Evolutionary conservation across 768 basidiomycete species (phyloP).

Genomic region (Mycena capillaripes): DNA sequence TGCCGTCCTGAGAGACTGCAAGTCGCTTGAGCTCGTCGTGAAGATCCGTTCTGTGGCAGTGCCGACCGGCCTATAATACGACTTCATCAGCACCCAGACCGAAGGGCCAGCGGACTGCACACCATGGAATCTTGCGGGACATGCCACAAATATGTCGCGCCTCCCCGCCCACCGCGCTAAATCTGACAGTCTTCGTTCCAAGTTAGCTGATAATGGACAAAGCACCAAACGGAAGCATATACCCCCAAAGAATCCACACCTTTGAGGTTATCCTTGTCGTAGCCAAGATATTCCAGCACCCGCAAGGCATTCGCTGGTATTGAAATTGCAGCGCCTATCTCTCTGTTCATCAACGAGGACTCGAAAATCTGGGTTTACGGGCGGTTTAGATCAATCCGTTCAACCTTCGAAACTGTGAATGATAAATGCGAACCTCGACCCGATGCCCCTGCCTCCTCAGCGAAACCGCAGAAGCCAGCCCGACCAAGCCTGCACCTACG

Average conservation of each 20-base stretch:
- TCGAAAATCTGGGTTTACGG: conserved; percentile 13
- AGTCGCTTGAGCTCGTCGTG: conserved; percentile 33
- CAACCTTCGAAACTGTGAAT: too few species aligned
- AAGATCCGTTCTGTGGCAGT: conserved; percentile 23
- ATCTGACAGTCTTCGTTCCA: conserved; percentile 24
- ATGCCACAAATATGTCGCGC: neutral
- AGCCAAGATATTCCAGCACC: conserved; percentile 27
- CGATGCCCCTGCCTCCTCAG: conserved; percentile 28
- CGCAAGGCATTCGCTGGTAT: conserved; percentile 31
- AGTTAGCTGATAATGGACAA: too few species aligned
- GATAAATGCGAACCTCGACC: conserved; percentile 18
- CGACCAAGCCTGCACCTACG: conserved; percentile 28
- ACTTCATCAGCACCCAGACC: neutral
- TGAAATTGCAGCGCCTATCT: conserved; percentile 29
- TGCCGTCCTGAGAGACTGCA: neutral
- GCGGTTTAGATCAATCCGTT: too few species aligned
- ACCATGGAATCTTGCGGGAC: conserved; percentile 6
- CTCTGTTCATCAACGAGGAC: conserved; percentile 30
- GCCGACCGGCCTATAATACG: conserved; percentile 9
- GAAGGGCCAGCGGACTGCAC: neutral
- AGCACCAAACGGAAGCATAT: neutral
- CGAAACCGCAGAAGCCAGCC: conserved; percentile 28
- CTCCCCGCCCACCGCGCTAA: conserved; percentile 18
- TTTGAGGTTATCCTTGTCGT: conserved; percentile 15
- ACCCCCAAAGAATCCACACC: conserved; percentile 31